Evolutionary conservation across 169 alveolate species (phyloP), one percentile per base, ranked within the genome.

Genomic region (Sarcocystis neurona): DNA sequence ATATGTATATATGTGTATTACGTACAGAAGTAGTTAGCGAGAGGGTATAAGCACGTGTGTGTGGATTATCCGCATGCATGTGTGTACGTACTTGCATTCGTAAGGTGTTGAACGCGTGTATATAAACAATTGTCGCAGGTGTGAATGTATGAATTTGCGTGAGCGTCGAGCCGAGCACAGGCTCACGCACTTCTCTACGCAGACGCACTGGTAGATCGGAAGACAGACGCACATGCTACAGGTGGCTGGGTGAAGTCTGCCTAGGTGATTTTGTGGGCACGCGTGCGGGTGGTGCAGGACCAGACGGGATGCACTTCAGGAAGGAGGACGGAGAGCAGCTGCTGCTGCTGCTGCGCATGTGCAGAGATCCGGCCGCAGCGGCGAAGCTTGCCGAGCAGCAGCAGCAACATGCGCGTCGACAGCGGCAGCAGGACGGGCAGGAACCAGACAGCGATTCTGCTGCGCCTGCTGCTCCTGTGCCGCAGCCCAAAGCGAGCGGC

Each of bases 311-410:
- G 66, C 23, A 23, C 66, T 23, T 53, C 66, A 53, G 66, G 66
- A 53, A 53, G 56, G 6, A 68, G 34, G 3, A n/a, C n/a, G 48
- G 82, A 0, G 82, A 72, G 18, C 58, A 72, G 27, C 46, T 72
- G 47, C 27, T 41, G 34, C 53, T 0, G 2, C 82, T 72, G 10
- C 82, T 72, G 39, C 82, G 82, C 58, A 72, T 72, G 82, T 30
- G 34, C 34, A 39, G 43, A 18, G 82, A 72, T 43, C 82, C 82
- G 6, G 6, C 47, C 18, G 53, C 82, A 2, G 82, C 82, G n/a
- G 82, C 47, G 82, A 72, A 39, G 82, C 56, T 72, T 20, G 47
- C 34, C 30, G 53, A 6, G 53, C 82, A 39, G 56, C 47, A 68
- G 79, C 30, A 32, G 27, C 32, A 10, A 5, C 44, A 41, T 1